phyloP scores from a whole-genome alignment of 2,329 filamentous ascomycete species.

The Aspergillus oerlinghausenensis region DNA sequence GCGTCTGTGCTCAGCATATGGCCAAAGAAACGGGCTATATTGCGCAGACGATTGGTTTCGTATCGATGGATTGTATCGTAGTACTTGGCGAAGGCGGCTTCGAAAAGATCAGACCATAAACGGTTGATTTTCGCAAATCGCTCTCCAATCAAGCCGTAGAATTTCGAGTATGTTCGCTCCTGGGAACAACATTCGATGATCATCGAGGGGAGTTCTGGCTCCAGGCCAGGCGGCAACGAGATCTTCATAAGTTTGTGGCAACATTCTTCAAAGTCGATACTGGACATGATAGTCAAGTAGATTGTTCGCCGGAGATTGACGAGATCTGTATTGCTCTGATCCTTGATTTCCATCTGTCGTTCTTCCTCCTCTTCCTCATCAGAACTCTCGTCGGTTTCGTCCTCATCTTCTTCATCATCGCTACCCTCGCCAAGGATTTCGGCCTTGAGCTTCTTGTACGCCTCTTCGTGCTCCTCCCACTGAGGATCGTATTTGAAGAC shows the following conservation, averaged over 20 bases:
- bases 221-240: slow-evolving; percentile 77
- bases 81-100: slow-evolving; percentile 84
- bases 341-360: slow-evolving; percentile 89
- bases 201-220: slow-evolving; percentile 91
- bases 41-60: slow-evolving; percentile 90
- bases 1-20: slow-evolving; percentile 84
- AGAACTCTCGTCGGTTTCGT: slow-evolving; percentile 56
- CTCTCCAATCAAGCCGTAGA: slow-evolving; percentile 91
- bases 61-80: slow-evolving; percentile 97
- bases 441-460: slow-evolving; percentile 84
- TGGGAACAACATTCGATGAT: slow-evolving; percentile 95
- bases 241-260: slow-evolving; percentile 97
- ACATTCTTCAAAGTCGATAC: slow-evolving; percentile 91
- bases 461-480: slow-evolving; percentile 85
- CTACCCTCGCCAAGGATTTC: slow-evolving; percentile 94
- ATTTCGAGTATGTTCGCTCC: slow-evolving; percentile 95
- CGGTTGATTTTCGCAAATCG: slow-evolving; percentile 94
- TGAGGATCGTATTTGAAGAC: slow-evolving; percentile 92
- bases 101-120: slow-evolving; percentile 89
- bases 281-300: slow-evolving; percentile 96
- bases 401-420: slow-evolving; percentile 69
- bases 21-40: slow-evolving; percentile 92
- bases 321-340: slow-evolving; percentile 92
- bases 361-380: slow-evolving; percentile 72
- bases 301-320: slow-evolving; percentile 91